Evolutionary conservation across 148 eudicot genomes (phyloP), one percentile per base, ranked within the genome.

Genomic region (Simmondsia chinensis): DNA sequence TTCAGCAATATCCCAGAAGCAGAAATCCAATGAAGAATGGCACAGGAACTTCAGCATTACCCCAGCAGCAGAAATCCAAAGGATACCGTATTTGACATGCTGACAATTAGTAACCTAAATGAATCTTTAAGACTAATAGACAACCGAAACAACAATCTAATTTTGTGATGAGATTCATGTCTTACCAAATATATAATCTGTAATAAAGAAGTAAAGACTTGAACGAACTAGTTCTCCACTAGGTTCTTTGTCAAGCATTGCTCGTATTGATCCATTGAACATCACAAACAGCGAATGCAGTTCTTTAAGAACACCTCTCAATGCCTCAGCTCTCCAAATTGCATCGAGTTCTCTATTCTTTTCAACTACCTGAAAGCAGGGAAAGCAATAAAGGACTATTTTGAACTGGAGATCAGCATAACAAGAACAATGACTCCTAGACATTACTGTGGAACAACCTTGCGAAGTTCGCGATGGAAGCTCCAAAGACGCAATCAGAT

Each of bases 51-150:
- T 71, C 82, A 76, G 87, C 83, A 74, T 81, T 83, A 85, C 95
- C 94, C 78, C 94, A 79, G 95, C 97, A 85, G 80, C 95, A 85
- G 66, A 71, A 76, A 55, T 82, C 95, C 87, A 79, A 72, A 72
- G 77, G 80, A 72, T 75, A 70, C 75, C 72, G 78, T 70, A 73
- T 89, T 76, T 78, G 78, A 74, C 52, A 81, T 69, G 93, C 97
- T 89, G 97, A 72, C 93, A 89, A 83, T 84, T 76, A 76, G 89
- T 72, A 72, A 79, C 80, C 80, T 64, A 53, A 66, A 72, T 81
- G 57, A 76, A 78, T 61, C 53, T 68, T 60, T 54, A 55, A 59
- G 70, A 54, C 45, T 50, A 14, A 53, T 50, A 69, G 53, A 60
- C 72, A 52, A 45, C 28, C 24, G 55, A 32, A 53, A 56, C 57